phyloP scores from a whole-genome alignment of 495 filamentous ascomycete species.

The Sphaerosporella brunnea region DNA sequence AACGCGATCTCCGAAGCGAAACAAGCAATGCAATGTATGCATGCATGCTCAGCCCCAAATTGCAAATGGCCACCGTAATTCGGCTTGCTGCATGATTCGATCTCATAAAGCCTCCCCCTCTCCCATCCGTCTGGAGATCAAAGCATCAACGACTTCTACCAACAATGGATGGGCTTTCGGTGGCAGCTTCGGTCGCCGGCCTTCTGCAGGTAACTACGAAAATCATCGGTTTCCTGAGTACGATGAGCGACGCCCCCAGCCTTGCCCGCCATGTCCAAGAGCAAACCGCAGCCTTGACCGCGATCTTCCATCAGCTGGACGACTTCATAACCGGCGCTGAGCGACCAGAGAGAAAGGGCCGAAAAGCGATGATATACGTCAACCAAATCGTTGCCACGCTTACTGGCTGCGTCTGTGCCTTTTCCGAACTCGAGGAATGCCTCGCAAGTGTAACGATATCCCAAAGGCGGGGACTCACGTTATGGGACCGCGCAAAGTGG shows the following conservation, averaged over 20 bases:
- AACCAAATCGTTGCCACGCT: slow-evolving; percentile 3
- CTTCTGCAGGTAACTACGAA: not conserved
- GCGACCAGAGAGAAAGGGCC: not conserved
- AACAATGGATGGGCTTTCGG: slow-evolving; percentile 9
- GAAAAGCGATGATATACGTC: slow-evolving; percentile 5
- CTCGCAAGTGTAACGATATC: not conserved
- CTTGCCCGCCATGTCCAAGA: not conserved
- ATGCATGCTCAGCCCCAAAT: no score
- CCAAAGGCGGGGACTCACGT: not conserved
- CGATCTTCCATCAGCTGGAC: not conserved
- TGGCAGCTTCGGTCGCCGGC: slow-evolving; percentile 6
- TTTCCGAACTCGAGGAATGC: slow-evolving; percentile 5
- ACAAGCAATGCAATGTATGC: no score
- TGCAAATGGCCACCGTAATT: no score
- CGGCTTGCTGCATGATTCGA: no score
- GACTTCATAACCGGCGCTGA: not conserved
- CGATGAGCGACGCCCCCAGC: not conserved
- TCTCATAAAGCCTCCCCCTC: no score
- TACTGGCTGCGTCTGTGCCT: slow-evolving; percentile 7
- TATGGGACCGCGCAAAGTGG: not conserved
- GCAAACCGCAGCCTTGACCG: not conserved
- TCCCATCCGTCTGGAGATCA: no score
- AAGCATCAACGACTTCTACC: no score
- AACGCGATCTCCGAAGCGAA: no score
- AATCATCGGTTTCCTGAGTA: slow-evolving; percentile 1